Conservation (phyloP, 805 yeast species). For the Sugiyamaella americana region DNA sequence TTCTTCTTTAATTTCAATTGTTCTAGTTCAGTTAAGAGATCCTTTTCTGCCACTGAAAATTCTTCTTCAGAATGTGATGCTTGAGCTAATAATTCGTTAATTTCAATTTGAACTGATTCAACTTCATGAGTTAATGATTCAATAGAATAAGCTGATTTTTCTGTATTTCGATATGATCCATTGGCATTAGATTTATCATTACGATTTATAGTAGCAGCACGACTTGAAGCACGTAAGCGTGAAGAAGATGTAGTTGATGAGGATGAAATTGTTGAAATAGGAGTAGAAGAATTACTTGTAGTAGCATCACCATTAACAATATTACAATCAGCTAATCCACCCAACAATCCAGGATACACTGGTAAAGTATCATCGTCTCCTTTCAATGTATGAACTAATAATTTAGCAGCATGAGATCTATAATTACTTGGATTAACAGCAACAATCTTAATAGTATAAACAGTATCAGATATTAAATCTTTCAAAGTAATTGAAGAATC, state of each 20-base stretch:
- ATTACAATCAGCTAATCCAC: background rate
- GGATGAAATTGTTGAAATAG: background rate
- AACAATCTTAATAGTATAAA: slow-evolving; percentile 30
- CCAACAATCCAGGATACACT: slow-evolving; percentile 3
- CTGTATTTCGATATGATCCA: background rate
- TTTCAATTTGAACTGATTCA: slow-evolving; percentile 31
- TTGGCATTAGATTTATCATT: background rate
- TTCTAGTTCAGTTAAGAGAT: slow-evolving; percentile 27
- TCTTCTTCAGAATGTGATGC: slow-evolving; percentile 28
- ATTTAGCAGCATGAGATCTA: slow-evolving; percentile 22
- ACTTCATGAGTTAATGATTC: slow-evolving; percentile 33
- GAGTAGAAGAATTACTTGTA: background rate
- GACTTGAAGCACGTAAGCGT: background rate
- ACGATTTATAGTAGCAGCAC: background rate
- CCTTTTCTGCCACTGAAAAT: slow-evolving; percentile 22
- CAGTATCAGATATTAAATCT: slow-evolving; percentile 29
- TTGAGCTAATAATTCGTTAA: slow-evolving; percentile 24
- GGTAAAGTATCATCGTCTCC: slow-evolving; percentile 24
- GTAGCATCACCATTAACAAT: background rate
- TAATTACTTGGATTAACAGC: slow-evolving; percentile 30
- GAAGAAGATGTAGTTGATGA: background rate
- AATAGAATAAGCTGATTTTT: slow-evolving; percentile 25
- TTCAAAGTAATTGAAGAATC: slow-evolving; percentile 30
- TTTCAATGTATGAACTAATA: slow-evolving; percentile 27
- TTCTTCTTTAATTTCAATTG: slow-evolving; percentile 26